phyloP scores from a whole-genome alignment of 805 yeast genomes.

The Blastobotrys chiropterorum region DNA sequence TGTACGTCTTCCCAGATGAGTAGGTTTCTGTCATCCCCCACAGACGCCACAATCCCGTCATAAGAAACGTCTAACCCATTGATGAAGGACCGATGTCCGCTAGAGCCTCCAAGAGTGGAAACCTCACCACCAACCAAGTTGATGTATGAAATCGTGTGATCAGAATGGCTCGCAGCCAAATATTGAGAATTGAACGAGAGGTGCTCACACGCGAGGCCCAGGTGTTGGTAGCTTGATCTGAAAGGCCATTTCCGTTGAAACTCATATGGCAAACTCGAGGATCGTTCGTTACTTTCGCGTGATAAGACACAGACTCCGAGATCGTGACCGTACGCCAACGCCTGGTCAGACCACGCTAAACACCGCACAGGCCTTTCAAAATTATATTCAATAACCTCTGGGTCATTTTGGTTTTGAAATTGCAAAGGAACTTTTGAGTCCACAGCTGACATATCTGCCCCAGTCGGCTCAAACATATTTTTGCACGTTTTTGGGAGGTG shows the following conservation, averaged over 20 bases:
- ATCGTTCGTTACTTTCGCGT: not conserved
- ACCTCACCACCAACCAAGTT: slow-evolving; percentile 3
- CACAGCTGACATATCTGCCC: not conserved
- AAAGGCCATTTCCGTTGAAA: slow-evolving; percentile 4
- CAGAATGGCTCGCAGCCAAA: slow-evolving; percentile 22
- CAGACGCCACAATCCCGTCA: slow-evolving; percentile 27
- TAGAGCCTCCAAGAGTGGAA: slow-evolving; percentile 3
- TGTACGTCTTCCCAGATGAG: slow-evolving; percentile 27
- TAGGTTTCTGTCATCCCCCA: slow-evolving; percentile 30
- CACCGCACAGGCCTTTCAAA: slow-evolving; percentile 5
- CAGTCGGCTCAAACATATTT: not conserved
- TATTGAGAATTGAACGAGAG: slow-evolving; percentile 9
- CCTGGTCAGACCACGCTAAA: slow-evolving; percentile 15
- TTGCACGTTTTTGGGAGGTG: not conserved
- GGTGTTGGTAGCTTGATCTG: slow-evolving; percentile 7
- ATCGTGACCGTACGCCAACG: slow-evolving; percentile 18
- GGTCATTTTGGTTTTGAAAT: not conserved
- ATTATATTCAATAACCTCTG: not conserved
- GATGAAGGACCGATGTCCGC: slow-evolving; percentile 25
- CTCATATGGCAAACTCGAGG: not conserved
- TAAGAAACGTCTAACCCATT: slow-evolving; percentile 30
- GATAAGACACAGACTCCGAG: slow-evolving; percentile 11
- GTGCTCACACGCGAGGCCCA: slow-evolving; percentile 15
- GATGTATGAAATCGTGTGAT: slow-evolving; percentile 17
- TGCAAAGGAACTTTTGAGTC: not conserved